Percentiles rank a stretch among this genome's conserved stretches.
phyloP scores from a whole-genome alignment of 2,329 filamentous ascomycete species.

The Tolypocladium tropicale region DNA sequence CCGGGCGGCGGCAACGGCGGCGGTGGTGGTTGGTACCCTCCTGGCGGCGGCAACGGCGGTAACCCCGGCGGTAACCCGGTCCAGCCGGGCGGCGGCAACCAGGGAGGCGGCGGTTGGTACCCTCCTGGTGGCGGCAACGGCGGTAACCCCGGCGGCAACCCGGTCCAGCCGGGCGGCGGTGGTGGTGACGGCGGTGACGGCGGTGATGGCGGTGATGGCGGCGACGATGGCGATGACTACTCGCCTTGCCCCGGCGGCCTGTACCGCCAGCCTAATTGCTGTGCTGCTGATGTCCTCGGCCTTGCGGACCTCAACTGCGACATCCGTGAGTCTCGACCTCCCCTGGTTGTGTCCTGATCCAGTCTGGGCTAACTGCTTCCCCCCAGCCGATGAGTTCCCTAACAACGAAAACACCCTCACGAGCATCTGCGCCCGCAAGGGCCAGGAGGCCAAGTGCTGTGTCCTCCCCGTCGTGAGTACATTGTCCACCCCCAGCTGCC shows the following conservation, averaged over 20 bases:
- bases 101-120: background rate
- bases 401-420: background rate
- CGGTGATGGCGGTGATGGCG: background rate
- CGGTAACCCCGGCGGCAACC: background rate
- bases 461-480: slow-evolving; percentile 6
- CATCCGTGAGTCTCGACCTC: slow-evolving; percentile 1
- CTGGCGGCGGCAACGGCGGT: background rate
- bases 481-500: too few species aligned
- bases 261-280: slow-evolving; percentile 7
- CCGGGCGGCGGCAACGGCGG: background rate
- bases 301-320: slow-evolving; percentile 7
- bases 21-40: background rate
- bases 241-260: slow-evolving; percentile 3
- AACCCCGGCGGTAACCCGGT: background rate
- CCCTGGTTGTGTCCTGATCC: background rate
- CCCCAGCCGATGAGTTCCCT: background rate
- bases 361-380: background rate
- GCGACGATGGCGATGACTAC: background rate
- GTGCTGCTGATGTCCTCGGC: slow-evolving; percentile 6
- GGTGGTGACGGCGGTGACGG: background rate
- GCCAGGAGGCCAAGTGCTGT: slow-evolving; percentile 3
- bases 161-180: background rate
- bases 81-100: background rate
- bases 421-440: background rate
- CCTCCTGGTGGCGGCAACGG: background rate